A percentile compares a stretch with the other conserved stretches of the same genome.
phyloP scores from a whole-genome alignment of 1,139 yeast genomes.

The Pichia sp. region DNA sequence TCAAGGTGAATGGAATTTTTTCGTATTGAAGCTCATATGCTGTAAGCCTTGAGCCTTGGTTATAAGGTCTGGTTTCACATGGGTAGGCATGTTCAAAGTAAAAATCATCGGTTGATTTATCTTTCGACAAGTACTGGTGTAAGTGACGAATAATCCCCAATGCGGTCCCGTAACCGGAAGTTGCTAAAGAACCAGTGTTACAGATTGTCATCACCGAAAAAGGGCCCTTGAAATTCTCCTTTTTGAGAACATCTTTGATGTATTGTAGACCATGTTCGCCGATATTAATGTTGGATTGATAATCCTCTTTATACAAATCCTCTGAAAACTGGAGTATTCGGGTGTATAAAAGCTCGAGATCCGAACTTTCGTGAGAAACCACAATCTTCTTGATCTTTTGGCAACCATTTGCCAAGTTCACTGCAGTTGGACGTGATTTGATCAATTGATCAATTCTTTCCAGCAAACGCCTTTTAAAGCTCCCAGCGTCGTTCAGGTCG shows the following conservation, averaged over 20 bases:
- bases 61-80: conserved; percentile 92
- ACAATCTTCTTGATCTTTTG: conserved; percentile 49
- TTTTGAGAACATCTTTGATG: conserved; percentile 44
- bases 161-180: conserved; percentile 97
- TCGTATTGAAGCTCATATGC: conserved; percentile 88
- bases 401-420: conserved; percentile 78
- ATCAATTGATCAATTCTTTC: conserved; percentile 60
- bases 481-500: conserved; percentile 31
- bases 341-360: conserved; percentile 36
- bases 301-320: conserved; percentile 66
- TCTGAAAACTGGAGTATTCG: conserved; percentile 50
- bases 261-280: conserved; percentile 81
- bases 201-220: conserved; percentile 83
- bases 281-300: conserved; percentile 66
- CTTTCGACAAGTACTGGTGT: conserved; percentile 32
- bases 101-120: conserved; percentile 31
- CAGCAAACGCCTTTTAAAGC: conserved; percentile 35
- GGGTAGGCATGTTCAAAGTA: conserved; percentile 67
- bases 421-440: conserved; percentile 91
- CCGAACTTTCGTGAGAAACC: conserved; percentile 11
- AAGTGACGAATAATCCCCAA: conserved; percentile 83
- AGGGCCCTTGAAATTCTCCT: conserved; percentile 54
- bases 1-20: conserved; percentile 76
- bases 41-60: conserved; percentile 92
- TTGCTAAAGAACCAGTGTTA: conserved; percentile 86